Evolutionary conservation across 768 basidiomycete genomes (phyloP).

Genomic region (Boletus bicolor): DNA sequence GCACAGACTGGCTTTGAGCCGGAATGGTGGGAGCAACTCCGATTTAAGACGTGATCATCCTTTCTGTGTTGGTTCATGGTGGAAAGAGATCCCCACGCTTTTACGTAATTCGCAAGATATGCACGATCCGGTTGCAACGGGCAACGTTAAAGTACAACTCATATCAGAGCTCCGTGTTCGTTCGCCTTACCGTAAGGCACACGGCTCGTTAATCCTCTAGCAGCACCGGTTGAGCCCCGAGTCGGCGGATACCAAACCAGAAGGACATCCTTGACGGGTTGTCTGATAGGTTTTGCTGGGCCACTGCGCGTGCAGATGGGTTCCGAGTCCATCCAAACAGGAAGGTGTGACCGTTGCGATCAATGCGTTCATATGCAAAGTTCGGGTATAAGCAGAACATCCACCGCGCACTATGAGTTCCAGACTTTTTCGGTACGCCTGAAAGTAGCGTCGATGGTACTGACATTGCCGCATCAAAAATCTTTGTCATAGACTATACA

Average conservation of each 20-base stretch:
- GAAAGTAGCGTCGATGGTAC: neutral
- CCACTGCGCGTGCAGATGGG: no score
- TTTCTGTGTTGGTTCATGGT: neutral
- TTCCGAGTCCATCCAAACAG: neutral
- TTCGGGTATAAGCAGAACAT: neutral
- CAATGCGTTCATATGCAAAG: neutral
- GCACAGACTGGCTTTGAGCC: neutral
- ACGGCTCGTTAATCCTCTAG: neutral
- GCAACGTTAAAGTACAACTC: neutral
- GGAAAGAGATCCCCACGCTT: neutral
- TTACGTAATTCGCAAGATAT: neutral
- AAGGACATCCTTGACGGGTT: neutral
- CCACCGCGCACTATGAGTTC: no score
- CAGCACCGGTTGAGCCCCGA: neutral
- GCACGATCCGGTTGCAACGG: neutral
- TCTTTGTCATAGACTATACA: neutral
- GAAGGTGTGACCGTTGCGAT: neutral
- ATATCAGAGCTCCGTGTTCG: neutral
- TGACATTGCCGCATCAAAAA: no score
- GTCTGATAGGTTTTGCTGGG: neutral
- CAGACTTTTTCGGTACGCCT: neutral
- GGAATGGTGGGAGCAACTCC: neutral
- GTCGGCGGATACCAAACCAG: neutral
- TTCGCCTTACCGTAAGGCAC: neutral
- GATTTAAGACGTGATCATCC: slow-evolving; percentile 5